These are phyloP conservation scores for Eucalyptus pauciflora DNA, from an alignment of 345 rosid genomes.

Conservation along the genomic window DNA sequence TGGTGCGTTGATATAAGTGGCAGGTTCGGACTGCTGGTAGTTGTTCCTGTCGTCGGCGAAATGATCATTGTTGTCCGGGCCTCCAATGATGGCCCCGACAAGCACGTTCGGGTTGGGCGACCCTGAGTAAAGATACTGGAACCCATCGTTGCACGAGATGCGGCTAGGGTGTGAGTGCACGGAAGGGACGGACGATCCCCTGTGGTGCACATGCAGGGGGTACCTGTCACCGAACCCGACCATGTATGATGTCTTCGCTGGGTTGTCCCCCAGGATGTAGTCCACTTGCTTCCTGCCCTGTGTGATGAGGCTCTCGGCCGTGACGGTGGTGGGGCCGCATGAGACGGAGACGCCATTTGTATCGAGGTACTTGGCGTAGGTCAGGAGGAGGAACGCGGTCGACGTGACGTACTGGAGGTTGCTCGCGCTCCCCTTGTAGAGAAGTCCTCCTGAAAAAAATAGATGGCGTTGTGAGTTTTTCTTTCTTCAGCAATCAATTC, in stretches of 20 bases:
- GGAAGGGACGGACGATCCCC: slow-evolving; percentile 83
- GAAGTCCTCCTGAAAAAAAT: slow-evolving; percentile 26
- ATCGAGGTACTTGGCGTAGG: slow-evolving; percentile 50
- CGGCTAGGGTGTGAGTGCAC: slow-evolving; percentile 28
- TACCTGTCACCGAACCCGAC: slow-evolving; percentile 74
- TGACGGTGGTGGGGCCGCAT: slow-evolving; percentile 29
- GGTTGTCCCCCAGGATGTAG: slow-evolving; percentile 81
- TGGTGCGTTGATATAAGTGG: slow-evolving; percentile 69
- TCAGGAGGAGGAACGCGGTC: slow-evolving; percentile 44
- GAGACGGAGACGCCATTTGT: slow-evolving; percentile 21
- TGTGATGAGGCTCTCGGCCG: slow-evolving; percentile 20
- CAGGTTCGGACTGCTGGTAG: slow-evolving; percentile 66
- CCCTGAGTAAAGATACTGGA: slow-evolving; percentile 30
- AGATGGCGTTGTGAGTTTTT: not conserved
- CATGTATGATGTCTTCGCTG: slow-evolving; percentile 74
- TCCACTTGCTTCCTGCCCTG: slow-evolving; percentile 71
- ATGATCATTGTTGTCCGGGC: slow-evolving; percentile 47
- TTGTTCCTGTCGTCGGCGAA: slow-evolving; percentile 51
- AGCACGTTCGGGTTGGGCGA: slow-evolving; percentile 54
- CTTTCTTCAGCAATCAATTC: not conserved
- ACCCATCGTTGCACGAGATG: slow-evolving; percentile 42
- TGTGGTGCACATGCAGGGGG: slow-evolving; percentile 76
- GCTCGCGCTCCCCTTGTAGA: slow-evolving; percentile 53
- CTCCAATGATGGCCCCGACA: slow-evolving; percentile 54
- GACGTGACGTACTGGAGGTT: slow-evolving; percentile 65